These are phyloP conservation scores for Dalbergia oliveri DNA, from an alignment of 306 rosid species.

Conservation along the genomic window DNA sequence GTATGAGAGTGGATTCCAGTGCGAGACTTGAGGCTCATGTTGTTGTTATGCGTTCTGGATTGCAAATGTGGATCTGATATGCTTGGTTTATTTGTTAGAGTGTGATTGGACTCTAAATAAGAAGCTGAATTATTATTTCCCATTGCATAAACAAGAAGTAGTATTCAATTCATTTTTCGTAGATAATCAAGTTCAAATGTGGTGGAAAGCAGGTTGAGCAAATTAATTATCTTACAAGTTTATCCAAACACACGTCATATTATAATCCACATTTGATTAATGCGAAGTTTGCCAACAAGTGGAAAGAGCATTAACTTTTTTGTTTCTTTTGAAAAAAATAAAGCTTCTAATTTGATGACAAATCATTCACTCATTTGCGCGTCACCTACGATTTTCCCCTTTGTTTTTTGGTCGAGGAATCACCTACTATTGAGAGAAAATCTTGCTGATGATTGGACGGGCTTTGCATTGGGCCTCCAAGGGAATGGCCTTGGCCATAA, in stretches of 20 bases:
- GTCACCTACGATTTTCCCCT: not conserved
- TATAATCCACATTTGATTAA: too few relatives aligned
- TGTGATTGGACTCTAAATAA: not conserved
- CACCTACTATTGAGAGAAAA: constrained; percentile 21
- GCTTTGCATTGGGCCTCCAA: constrained; percentile 63
- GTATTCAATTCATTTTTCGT: not conserved
- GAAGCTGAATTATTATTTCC: not conserved
- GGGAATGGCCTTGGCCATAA: constrained; percentile 56
- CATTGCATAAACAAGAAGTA: not conserved
- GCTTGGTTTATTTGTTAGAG: not conserved
- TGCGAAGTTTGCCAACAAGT: too few relatives aligned
- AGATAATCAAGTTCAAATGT: too few relatives aligned
- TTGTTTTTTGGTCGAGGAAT: too few relatives aligned
- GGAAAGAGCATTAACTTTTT: too few relatives aligned
- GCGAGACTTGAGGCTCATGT: not conserved
- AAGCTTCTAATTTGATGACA: not conserved
- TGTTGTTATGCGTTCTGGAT: not conserved
- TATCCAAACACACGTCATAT: too few relatives aligned
- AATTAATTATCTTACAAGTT: too few relatives aligned
- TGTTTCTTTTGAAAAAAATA: too few relatives aligned
- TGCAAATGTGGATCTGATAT: not conserved
- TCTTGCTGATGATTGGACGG: constrained; percentile 47
- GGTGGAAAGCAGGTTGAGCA: too few relatives aligned
- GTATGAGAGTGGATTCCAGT: too few relatives aligned
- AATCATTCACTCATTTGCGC: not conserved